Conservation (phyloP, 2,329 filamentous ascomycete species). For the Penicillium palitans region DNA sequence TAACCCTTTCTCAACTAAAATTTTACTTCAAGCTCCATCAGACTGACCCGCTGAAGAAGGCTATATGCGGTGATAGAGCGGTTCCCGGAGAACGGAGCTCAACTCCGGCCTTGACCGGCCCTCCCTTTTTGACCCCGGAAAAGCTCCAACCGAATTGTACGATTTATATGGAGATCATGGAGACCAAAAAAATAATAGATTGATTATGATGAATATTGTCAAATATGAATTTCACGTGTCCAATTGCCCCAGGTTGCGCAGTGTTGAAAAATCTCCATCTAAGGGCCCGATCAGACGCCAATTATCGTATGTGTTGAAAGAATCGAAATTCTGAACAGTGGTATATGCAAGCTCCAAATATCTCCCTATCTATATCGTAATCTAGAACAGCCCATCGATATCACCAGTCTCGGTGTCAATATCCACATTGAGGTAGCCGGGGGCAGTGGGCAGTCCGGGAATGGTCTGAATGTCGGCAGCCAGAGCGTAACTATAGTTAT, state of each 20-base stretch:
- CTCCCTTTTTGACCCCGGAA: constrained; percentile 12
- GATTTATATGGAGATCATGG: constrained; percentile 4
- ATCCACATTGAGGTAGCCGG: constrained; percentile 93
- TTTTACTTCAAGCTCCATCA: constrained; percentile 13
- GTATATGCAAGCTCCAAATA: constrained; percentile 24
- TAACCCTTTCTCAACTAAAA: constrained; percentile 8
- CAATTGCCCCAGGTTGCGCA: constrained; percentile 3
- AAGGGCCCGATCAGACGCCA: constrained; percentile 20
- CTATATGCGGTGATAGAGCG: constrained; percentile 12
- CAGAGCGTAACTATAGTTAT: constrained; percentile 69
- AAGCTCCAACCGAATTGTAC: constrained; percentile 21
- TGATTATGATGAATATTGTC: constrained; percentile 5
- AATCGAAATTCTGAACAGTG: constrained; percentile 6
- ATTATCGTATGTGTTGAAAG: constrained; percentile 32
- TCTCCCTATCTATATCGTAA: background rate
- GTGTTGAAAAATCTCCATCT: constrained; percentile 22
- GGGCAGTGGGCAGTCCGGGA: constrained; percentile 89
- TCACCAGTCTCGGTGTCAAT: constrained; percentile 77
- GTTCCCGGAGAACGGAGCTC: constrained; percentile 27
- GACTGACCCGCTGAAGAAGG: constrained; percentile 18
- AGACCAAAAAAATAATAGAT: background rate
- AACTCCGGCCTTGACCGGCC: constrained; percentile 26
- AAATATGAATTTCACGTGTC: constrained; percentile 1
- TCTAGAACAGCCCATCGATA: constrained; percentile 84
- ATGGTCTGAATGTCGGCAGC: constrained; percentile 99